Percentiles rank a stretch among this genome's conserved stretches.
Conservation (phyloP, 2,329 filamentous ascomycete genomes). For the Penicillium sp. region DNA sequence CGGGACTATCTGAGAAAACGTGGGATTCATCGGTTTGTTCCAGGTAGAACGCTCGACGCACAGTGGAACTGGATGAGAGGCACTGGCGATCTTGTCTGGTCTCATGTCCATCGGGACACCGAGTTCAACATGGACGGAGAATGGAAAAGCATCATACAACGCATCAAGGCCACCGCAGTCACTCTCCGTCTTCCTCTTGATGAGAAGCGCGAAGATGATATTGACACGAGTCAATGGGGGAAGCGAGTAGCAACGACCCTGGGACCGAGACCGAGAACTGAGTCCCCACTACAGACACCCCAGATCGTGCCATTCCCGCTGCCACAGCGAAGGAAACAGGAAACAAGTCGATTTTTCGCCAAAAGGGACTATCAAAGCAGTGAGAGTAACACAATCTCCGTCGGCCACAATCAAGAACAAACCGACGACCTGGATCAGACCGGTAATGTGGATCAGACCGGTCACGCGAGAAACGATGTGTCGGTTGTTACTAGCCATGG, state of each 20-base stretch:
- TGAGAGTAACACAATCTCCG: background rate
- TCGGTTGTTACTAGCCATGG: constrained; percentile 16
- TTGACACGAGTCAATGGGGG: background rate
- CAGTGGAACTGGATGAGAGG: constrained; percentile 26
- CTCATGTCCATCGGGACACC: constrained; percentile 19
- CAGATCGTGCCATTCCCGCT: background rate
- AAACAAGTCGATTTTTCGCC: background rate
- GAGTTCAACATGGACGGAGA: constrained; percentile 14
- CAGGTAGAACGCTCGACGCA: constrained; percentile 7
- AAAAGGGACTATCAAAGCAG: background rate
- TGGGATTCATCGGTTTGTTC: constrained; percentile 18
- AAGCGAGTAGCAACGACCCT: background rate
- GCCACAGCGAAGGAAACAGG: background rate
- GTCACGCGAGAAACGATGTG: background rate
- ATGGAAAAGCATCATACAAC: constrained; percentile 14
- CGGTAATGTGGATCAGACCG: background rate
- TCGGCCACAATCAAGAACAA: background rate
- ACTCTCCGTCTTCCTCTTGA: constrained; percentile 1
- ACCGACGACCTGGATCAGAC: background rate
- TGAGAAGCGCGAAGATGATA: background rate
- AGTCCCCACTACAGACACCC: background rate
- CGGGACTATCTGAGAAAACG: constrained; percentile 13
- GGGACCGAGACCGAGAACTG: background rate
- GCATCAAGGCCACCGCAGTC: constrained; percentile 14
- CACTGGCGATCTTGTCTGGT: constrained; percentile 20